Evolutionary conservation across 805 yeast genomes (phyloP).

Genomic region (Saccharomycopsis guyanensis): DNA sequence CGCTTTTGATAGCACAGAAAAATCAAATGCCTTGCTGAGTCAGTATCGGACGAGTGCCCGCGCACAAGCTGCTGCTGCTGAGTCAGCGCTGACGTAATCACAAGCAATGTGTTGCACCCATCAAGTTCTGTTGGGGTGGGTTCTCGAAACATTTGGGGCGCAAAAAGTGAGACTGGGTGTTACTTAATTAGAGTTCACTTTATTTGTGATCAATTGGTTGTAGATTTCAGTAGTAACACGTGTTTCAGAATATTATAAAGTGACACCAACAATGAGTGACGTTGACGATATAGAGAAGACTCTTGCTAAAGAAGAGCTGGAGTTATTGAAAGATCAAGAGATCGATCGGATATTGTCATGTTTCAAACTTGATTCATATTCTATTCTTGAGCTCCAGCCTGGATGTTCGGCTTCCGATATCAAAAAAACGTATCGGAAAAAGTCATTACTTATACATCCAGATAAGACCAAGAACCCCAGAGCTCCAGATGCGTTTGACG

Average conservation of each 20-base stretch:
- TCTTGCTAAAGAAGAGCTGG: conserved; percentile 16
- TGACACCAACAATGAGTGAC: conserved; percentile 5
- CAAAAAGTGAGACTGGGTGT: too few species aligned
- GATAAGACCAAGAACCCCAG: conserved; percentile 48
- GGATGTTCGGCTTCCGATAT: conserved; percentile 35
- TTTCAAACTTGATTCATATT: conserved; percentile 45
- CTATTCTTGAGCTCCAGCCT: conserved; percentile 41
- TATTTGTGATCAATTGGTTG: too few species aligned
- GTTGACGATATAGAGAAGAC: conserved; percentile 12
- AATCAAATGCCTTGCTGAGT: background rate
- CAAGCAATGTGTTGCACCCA: too few species aligned
- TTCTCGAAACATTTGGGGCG: background rate
- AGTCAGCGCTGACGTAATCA: too few species aligned
- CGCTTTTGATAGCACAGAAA: background rate
- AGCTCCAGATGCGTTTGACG: conserved; percentile 62
- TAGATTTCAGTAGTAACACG: too few species aligned
- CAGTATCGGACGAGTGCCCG: too few species aligned
- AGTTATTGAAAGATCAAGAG: conserved; percentile 36
- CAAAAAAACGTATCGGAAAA: conserved; percentile 44
- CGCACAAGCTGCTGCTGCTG: too few species aligned
- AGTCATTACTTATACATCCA: conserved; percentile 61
- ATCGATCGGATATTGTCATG: conserved; percentile 45
- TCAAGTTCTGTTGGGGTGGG: too few species aligned
- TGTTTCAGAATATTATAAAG: too few species aligned
- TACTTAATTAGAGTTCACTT: too few species aligned